Percentiles rank a stretch among this genome's conserved stretches.
Evolutionary conservation across 371 early-diverging fungal genomes (phyloP).

Genomic region (Batkoa obscura): DNA sequence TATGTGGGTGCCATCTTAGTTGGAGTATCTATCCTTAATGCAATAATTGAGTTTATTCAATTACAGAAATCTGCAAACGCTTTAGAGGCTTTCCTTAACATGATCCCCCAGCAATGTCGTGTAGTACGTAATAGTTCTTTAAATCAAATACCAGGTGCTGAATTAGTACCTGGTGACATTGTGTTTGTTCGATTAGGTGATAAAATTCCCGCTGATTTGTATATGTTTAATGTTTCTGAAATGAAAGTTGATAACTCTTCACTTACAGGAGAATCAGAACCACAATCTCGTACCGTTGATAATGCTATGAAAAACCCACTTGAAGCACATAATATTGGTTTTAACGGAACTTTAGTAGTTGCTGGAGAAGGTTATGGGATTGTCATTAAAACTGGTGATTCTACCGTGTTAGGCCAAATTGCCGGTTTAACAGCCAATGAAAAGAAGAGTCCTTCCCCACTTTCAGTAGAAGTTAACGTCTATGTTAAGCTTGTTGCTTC

Average conservation of each 20-base stretch:
- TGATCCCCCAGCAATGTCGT: constrained; percentile 66
- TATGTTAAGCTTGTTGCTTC: constrained; percentile 42
- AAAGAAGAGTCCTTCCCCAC: constrained; percentile 22
- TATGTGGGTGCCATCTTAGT: constrained; percentile 79
- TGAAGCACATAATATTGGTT: constrained; percentile 29
- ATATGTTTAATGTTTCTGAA: constrained; percentile 31
- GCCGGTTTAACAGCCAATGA: constrained; percentile 26
- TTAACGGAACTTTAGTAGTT: constrained; percentile 37
- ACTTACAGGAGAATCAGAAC: constrained; percentile 46
- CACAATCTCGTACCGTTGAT: background rate
- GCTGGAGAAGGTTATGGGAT: constrained; percentile 37
- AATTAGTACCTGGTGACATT: constrained; percentile 27
- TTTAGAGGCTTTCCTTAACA: constrained; percentile 65
- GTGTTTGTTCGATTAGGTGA: constrained; percentile 38
- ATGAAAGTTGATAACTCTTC: constrained; percentile 42
- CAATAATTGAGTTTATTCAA: constrained; percentile 82
- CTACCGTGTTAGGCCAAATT: constrained; percentile 57
- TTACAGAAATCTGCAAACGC: constrained; percentile 62
- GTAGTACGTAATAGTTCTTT: constrained; percentile 9
- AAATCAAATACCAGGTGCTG: background rate
- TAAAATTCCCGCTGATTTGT: constrained; percentile 46
- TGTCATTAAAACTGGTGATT: constrained; percentile 32
- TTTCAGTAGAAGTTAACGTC: constrained; percentile 43
- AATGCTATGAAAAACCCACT: constrained; percentile 15
- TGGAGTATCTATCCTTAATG: constrained; percentile 70